phyloP scores from a whole-genome alignment of 2,329 filamentous ascomycete genomes.

The Xylaria hypoxylon region DNA sequence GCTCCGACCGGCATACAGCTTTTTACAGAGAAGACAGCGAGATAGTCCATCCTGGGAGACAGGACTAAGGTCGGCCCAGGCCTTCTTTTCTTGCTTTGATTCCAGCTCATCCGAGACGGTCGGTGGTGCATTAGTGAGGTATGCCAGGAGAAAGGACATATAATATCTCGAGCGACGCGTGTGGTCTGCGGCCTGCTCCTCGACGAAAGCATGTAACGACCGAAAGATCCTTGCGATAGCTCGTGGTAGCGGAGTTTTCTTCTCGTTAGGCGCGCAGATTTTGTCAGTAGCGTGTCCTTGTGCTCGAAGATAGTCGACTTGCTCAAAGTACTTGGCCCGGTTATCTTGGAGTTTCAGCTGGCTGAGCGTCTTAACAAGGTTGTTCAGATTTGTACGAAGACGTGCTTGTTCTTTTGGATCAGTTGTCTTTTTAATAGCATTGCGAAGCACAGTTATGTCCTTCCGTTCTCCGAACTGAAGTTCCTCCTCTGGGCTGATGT shows the following conservation, averaged over 20 bases:
- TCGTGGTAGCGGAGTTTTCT: slow-evolving; percentile 7
- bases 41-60: no score
- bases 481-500: slow-evolving; percentile 20
- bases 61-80: no score
- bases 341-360: slow-evolving; percentile 15
- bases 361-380: slow-evolving; percentile 19
- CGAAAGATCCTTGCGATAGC: no score
- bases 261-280: slow-evolving; percentile 8
- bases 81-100: no score
- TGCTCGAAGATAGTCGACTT: slow-evolving; percentile 19
- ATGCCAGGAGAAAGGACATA: no score
- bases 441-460: slow-evolving; percentile 10
- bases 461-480: slow-evolving; percentile 13
- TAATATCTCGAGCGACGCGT: no score
- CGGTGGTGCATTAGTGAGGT: no score
- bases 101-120: no score
- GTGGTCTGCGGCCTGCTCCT: no score
- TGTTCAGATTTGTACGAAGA: slow-evolving; percentile 17
- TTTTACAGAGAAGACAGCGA: no score
- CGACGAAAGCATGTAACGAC: no score
- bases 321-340: slow-evolving; percentile 16
- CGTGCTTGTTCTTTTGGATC: slow-evolving; percentile 7
- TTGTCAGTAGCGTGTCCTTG: slow-evolving; percentile 9
- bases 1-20: background rate
- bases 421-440: slow-evolving; percentile 26